Conservation (phyloP, 2,329 filamentous ascomycete species). For the Epichloe uncinata region DNA sequence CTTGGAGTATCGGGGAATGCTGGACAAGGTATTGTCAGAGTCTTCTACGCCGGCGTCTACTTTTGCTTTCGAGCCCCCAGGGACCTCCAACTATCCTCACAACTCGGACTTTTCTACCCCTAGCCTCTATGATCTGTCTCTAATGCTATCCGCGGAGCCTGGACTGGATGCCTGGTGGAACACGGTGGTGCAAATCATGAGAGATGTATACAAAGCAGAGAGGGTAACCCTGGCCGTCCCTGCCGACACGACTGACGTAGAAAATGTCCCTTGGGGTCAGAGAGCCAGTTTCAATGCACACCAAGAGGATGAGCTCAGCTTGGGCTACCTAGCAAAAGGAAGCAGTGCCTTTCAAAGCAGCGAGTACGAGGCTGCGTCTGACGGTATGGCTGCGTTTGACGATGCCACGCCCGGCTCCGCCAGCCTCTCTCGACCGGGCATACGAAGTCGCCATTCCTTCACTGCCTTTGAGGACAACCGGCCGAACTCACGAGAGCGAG, state of each 20-base stretch:
- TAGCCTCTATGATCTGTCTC: constrained; percentile 72
- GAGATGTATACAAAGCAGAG: constrained; percentile 70
- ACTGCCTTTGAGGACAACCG: constrained; percentile 46
- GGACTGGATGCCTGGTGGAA: constrained; percentile 90
- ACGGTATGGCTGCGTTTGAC: constrained; percentile 12
- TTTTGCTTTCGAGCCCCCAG: constrained; percentile 49
- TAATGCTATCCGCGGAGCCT: constrained; percentile 72
- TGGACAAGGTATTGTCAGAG: constrained; percentile 45
- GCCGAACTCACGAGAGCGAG: constrained; percentile 19
- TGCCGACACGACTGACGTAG: constrained; percentile 81
- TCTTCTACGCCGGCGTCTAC: constrained; percentile 49
- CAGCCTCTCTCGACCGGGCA: constrained; percentile 28
- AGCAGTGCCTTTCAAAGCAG: constrained; percentile 29
- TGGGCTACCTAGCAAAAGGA: constrained; percentile 44
- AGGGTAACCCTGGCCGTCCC: constrained; percentile 77
- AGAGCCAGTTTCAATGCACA: constrained; percentile 74
- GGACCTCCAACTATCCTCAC: constrained; percentile 30
- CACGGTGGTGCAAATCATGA: constrained; percentile 72
- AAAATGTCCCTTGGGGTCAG: constrained; percentile 96
- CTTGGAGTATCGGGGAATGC: constrained; percentile 25
- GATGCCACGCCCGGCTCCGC: constrained; percentile 13
- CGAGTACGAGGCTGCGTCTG: constrained; percentile 22
- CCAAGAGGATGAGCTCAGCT: constrained; percentile 46
- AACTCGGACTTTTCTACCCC: constrained; percentile 61
- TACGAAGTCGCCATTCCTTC: constrained; percentile 47